Evolutionary conservation across 768 basidiomycete genomes (phyloP), one percentile per base, ranked within the genome.

Genomic region (Amanita muscaria): DNA sequence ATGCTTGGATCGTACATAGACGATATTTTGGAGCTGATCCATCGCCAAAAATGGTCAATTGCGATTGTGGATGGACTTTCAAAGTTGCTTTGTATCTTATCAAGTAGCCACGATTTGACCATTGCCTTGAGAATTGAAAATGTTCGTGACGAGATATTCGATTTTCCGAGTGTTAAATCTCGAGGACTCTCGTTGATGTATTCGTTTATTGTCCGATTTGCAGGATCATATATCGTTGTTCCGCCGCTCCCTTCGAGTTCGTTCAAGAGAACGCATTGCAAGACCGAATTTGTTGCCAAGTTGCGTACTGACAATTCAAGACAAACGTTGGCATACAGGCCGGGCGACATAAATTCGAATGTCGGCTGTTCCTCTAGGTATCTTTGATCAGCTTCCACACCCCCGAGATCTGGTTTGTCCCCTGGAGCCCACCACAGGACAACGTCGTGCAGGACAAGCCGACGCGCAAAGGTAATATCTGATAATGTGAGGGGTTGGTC

Each of bases 201-300:
- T 48, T 96, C 85, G 55, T 90, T 85, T 48, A 99, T 66, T 14
- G 88, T 98, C 56, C 81, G 89, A 2, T 91, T 88, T 4, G 86
- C 80, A 0, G 91, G 88, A 58, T 97, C 93, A 56, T 98, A 97
- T 0, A 92, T 88, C 0, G 93, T 89, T 5, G 90, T 72, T 3
- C 93, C 94, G 1, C 92, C 87, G 48, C 86, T 89, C 1, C 96
- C 96, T 62, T 99, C 96, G 54, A 99, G 73, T 59, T 99, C 96
- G 65, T 99, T 97, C 50, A 99, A 89, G 45, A 94, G 69, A 24
- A 93, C 77, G 2, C 94, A 93, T 53, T 98, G 96, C 8, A 97
- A 67, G 4, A 99, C 85, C 0, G 96, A 82, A 58, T 99, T 84
- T 49, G 98, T 86, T 0, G 93, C 93, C 14, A 99, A 72, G 62